phyloP scores from a whole-genome alignment of 495 filamentous ascomycete species.

The Lentithecium fluviatile region DNA sequence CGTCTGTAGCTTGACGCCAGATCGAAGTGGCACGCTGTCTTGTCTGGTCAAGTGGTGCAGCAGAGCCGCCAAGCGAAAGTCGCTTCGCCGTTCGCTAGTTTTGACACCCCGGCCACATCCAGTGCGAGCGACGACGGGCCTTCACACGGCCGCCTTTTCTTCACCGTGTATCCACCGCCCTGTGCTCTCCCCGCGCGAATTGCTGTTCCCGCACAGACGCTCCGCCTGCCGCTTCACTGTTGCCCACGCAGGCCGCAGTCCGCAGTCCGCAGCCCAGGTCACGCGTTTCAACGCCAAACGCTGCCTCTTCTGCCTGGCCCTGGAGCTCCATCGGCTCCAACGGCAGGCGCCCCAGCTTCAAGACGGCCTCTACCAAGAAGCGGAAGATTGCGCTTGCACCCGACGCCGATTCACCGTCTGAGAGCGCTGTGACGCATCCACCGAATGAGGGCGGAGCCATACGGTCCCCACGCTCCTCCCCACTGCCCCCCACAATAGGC shows the following conservation, averaged over 20 bases:
- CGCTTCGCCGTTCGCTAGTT: not conserved
- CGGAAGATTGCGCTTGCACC: constrained; percentile 68
- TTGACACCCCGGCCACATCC: not conserved
- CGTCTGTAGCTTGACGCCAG: too few relatives aligned
- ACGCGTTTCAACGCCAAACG: constrained; percentile 15
- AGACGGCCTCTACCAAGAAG: constrained; percentile 89
- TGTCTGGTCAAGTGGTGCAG: too few relatives aligned
- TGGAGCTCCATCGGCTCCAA: constrained; percentile 35
- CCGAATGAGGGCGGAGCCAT: constrained; percentile 28
- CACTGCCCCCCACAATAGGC: constrained; percentile 36
- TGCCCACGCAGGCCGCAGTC: constrained; percentile 4
- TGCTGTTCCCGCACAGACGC: constrained; percentile 22
- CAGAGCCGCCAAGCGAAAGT: too few relatives aligned
- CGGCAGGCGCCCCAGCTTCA: constrained; percentile 52
- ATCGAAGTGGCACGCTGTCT: too few relatives aligned
- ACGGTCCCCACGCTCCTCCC: constrained; percentile 35
- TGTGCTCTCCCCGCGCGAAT: constrained; percentile 13
- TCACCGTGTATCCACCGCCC: not conserved
- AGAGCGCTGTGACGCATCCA: constrained; percentile 17
- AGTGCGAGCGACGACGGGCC: constrained; percentile 1
- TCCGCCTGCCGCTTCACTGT: constrained; percentile 5
- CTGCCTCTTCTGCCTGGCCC: constrained; percentile 33
- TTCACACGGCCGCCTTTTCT: not conserved
- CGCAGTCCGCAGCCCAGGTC: constrained; percentile 1
- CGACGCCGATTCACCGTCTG: constrained; percentile 27